Evolutionary conservation across 1,139 yeast species (phyloP).

Genomic region (Magnusiomyces ingens): DNA sequence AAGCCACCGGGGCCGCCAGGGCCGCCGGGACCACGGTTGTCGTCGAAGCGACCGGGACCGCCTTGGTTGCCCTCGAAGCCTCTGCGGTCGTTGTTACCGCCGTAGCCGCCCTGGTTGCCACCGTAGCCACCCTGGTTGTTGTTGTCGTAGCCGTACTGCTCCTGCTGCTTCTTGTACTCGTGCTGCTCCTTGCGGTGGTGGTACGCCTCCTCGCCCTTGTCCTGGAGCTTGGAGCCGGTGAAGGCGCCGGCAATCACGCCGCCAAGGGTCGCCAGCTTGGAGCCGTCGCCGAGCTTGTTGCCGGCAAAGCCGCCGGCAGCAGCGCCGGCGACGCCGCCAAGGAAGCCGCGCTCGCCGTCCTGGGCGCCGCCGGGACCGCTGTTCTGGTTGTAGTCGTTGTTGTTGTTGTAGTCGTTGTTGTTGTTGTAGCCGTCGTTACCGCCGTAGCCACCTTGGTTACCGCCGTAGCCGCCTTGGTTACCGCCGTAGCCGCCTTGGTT

Average conservation of each 20-base stretch:
- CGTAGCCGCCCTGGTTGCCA: background rate
- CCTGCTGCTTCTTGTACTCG: slow-evolving; percentile 22
- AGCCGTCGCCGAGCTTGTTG: slow-evolving; percentile 44
- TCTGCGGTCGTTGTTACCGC: background rate
- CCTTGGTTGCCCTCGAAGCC: too few species aligned
- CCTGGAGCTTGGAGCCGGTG: slow-evolving; percentile 50
- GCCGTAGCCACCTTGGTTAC: background rate
- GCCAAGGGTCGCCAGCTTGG: slow-evolving; percentile 46
- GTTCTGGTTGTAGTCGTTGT: slow-evolving; percentile 13
- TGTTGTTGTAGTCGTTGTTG: background rate
- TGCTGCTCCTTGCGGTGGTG: slow-evolving; percentile 21
- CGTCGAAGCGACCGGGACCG: too few species aligned
- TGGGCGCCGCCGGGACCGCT: slow-evolving; percentile 15
- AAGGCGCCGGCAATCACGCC: slow-evolving; percentile 61
- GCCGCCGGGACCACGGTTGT: too few species aligned
- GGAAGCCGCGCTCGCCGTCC: slow-evolving; percentile 49
- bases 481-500: background rate
- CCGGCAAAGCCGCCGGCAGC: slow-evolving; percentile 50
- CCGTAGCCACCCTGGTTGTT: background rate
- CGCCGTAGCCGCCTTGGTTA: background rate
- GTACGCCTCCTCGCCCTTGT: slow-evolving; percentile 28
- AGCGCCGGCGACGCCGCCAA: slow-evolving; percentile 52
- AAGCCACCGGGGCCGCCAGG: too few species aligned
- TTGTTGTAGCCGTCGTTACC: background rate
- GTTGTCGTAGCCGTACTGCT: slow-evolving; percentile 1